Evolutionary conservation across 768 basidiomycete species (phyloP).

Genomic region (Pulveroboletus frians): DNA sequence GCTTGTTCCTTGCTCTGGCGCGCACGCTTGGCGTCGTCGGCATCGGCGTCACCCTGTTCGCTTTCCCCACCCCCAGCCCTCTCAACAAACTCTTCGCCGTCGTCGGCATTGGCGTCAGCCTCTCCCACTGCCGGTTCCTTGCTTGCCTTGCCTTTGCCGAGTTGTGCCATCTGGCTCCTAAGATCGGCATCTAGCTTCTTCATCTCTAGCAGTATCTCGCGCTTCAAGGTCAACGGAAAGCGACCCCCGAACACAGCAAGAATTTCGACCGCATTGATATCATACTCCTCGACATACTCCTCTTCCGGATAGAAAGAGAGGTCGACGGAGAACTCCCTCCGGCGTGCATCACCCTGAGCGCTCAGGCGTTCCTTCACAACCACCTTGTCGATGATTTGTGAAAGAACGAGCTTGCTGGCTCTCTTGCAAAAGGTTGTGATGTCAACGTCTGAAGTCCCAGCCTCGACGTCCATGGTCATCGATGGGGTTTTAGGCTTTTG

Average conservation of each 20-base stretch:
- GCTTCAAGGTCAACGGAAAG: constrained; percentile 78
- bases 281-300: constrained; percentile 83
- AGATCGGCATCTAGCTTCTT: constrained; percentile 77
- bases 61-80: constrained; percentile 60
- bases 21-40: constrained; percentile 69
- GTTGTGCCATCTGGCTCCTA: constrained; percentile 69
- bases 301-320: constrained; percentile 81
- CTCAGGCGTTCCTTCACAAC: constrained; percentile 74
- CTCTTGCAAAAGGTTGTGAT: constrained; percentile 82
- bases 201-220: constrained; percentile 82
- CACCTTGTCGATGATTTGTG: constrained; percentile 82
- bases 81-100: constrained; percentile 40
- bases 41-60: constrained; percentile 79
- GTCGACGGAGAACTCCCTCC: constrained; percentile 73
- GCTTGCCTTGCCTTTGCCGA: constrained; percentile 72
- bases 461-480: constrained; percentile 78
- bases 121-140: constrained; percentile 39
- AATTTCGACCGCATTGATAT: constrained; percentile 66
- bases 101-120: constrained; percentile 48
- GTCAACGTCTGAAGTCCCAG: constrained; percentile 46
- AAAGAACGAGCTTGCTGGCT: constrained; percentile 78
- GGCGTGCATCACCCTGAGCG: constrained; percentile 60
- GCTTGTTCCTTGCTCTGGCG: constrained; percentile 68
- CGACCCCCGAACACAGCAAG: constrained; percentile 63
- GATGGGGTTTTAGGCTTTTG: constrained; percentile 95